These are phyloP conservation scores for Debaryomyces singareniensis DNA, from an alignment of 1,139 yeast species.

Conservation along the genomic window DNA sequence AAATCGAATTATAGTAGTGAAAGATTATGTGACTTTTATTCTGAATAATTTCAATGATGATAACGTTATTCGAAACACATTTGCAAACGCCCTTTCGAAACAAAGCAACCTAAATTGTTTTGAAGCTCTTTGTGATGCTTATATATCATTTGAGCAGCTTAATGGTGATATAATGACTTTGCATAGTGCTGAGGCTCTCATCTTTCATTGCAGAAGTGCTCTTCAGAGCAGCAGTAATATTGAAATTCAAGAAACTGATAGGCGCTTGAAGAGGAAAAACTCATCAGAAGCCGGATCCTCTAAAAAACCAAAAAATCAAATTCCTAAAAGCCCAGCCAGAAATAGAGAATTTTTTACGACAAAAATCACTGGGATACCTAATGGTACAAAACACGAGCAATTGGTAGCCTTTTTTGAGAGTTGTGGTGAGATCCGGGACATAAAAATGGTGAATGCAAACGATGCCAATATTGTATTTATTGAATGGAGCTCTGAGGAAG, in stretches of 20 bases:
- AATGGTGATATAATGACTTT: constrained; percentile 21
- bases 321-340: not conserved
- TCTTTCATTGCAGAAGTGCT: constrained; percentile 20
- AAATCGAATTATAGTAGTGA: constrained; percentile 43
- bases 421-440: constrained; percentile 46
- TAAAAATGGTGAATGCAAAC: constrained; percentile 19
- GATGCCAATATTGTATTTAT: constrained; percentile 33
- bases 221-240: constrained; percentile 14
- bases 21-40: constrained; percentile 37
- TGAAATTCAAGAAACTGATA: constrained; percentile 7
- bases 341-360: constrained; percentile 55
- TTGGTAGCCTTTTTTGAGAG: constrained; percentile 44
- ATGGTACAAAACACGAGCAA: constrained; percentile 19
- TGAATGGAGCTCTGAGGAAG: constrained; percentile 49
- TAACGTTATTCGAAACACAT: constrained; percentile 16
- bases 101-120: constrained; percentile 42
- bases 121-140: constrained; percentile 43
- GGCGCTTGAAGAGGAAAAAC: constrained; percentile 4
- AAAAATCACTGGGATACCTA: constrained; percentile 37
- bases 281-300: constrained; percentile 1
- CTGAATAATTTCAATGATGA: constrained; percentile 16
- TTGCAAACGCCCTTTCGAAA: constrained; percentile 24
- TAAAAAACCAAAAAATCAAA: not conserved
- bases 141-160: constrained; percentile 32
- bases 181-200: no score